phyloP scores from a whole-genome alignment of 306 rosid genomes.

The Rubus idaeus region DNA sequence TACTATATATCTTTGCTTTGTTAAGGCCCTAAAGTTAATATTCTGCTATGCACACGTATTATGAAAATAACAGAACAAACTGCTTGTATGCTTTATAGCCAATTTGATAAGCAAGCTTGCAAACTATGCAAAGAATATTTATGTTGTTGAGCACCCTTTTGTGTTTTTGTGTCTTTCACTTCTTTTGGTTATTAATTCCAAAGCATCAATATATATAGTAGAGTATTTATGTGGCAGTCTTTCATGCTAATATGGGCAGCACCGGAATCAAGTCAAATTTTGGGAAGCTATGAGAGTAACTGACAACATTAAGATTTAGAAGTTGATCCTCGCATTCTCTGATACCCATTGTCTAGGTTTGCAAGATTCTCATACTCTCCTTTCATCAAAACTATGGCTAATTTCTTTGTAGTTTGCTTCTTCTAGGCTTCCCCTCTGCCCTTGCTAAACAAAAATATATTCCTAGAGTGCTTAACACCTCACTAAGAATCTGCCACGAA shows the following conservation, averaged over 20 bases:
- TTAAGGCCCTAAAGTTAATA: neutral
- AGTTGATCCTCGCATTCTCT: too few species aligned
- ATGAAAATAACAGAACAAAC: neutral
- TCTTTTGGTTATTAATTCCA: neutral
- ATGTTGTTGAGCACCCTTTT: neutral
- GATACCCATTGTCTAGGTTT: too few species aligned
- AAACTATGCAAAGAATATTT: conserved; percentile 11
- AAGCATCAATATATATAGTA: neutral
- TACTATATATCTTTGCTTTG: neutral
- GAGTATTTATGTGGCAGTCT: too few species aligned
- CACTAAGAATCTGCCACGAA: neutral
- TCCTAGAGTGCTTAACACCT: neutral
- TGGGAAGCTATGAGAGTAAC: neutral
- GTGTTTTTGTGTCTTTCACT: neutral
- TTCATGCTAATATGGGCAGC: neutral
- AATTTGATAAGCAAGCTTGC: neutral
- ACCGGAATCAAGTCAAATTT: neutral
- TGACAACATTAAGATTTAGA: neutral
- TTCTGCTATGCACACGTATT: neutral
- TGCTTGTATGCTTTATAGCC: neutral
- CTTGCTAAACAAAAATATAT: neutral
- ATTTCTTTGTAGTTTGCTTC: neutral
- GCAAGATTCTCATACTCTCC: neutral
- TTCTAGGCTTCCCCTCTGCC: neutral
- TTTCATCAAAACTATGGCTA: neutral